Conservation (phyloP, 78 protist genomes). For the Emiliania huxleyi region DNA sequence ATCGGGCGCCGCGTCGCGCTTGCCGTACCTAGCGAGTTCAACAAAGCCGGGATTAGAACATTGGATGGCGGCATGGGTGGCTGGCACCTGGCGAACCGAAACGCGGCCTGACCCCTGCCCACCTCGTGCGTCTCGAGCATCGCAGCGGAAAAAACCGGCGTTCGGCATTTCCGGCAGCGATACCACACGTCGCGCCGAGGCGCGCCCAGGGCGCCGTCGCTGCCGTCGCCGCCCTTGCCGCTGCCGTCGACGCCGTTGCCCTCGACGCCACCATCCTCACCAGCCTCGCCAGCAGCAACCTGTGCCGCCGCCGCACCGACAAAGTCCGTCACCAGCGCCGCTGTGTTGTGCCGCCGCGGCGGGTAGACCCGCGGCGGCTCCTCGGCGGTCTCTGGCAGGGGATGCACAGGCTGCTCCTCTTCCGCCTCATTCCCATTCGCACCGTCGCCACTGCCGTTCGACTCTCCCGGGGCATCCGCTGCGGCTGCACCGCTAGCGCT, state of each 20-base stretch:
- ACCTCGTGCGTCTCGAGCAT: background rate
- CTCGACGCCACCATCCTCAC: background rate
- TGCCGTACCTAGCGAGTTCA: no score
- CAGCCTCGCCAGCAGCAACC: background rate
- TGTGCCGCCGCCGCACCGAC: background rate
- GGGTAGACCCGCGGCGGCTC: background rate
- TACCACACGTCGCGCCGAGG: background rate
- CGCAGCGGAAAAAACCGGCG: background rate
- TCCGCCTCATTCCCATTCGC: background rate
- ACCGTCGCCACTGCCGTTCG: background rate
- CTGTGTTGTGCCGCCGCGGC: background rate
- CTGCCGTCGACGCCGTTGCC: background rate
- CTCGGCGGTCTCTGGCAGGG: no score
- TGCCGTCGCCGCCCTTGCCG: background rate
- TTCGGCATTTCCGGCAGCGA: background rate
- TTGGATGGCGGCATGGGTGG: background rate
- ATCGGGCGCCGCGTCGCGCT: no score
- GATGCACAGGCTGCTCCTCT: no score
- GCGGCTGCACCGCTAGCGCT: background rate
- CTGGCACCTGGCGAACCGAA: background rate
- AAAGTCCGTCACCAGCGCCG: background rate
- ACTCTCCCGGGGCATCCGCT: background rate
- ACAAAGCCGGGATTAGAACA: no score
- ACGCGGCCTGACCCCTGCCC: conserved; percentile 8
- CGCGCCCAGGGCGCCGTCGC: background rate